phyloP scores from a whole-genome alignment of 208 protist species.

The Sergeia podlipaevii region DNA sequence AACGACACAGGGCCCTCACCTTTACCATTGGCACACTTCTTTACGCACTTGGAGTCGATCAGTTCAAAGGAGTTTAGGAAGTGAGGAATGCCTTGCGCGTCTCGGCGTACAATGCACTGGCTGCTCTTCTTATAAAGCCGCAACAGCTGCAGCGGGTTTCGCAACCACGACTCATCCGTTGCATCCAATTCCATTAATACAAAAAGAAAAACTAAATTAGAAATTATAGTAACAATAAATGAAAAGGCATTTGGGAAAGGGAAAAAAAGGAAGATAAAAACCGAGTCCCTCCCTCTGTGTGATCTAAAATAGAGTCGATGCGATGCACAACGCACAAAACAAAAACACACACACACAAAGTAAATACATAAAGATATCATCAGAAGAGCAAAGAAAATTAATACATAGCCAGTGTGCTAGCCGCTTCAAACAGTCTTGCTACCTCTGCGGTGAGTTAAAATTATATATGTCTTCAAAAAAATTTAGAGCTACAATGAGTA shows the following conservation, averaged over 20 bases:
- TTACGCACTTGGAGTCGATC: constrained; percentile 21
- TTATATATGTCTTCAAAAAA: too few species aligned
- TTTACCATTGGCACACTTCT: constrained; percentile 3
- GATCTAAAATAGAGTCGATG: not conserved
- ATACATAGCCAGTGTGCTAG: too few species aligned
- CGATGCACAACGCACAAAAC: not conserved
- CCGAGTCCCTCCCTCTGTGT: too few species aligned
- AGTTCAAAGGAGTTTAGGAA: constrained; percentile 16
- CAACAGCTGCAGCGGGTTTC: constrained; percentile 32
- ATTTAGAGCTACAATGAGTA: not conserved
- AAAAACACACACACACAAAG: constrained; percentile 1
- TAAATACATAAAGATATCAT: too few species aligned
- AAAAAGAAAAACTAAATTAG: not conserved
- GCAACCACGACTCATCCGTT: constrained; percentile 17
- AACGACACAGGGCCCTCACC: not conserved
- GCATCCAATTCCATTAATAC: constrained; percentile 11
- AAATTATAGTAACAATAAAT: not conserved
- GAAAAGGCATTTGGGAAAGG: too few species aligned
- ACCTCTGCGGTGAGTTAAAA: too few species aligned
- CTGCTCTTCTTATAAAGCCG: constrained; percentile 18
- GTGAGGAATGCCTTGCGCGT: constrained; percentile 7
- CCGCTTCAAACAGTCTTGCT: too few species aligned
- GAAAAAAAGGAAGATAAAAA: too few species aligned
- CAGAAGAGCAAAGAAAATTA: too few species aligned
- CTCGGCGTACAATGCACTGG: constrained; percentile 13